Evolutionary conservation across 768 basidiomycete genomes (phyloP).

Genomic region (Coprinopsis strossmayeri): DNA sequence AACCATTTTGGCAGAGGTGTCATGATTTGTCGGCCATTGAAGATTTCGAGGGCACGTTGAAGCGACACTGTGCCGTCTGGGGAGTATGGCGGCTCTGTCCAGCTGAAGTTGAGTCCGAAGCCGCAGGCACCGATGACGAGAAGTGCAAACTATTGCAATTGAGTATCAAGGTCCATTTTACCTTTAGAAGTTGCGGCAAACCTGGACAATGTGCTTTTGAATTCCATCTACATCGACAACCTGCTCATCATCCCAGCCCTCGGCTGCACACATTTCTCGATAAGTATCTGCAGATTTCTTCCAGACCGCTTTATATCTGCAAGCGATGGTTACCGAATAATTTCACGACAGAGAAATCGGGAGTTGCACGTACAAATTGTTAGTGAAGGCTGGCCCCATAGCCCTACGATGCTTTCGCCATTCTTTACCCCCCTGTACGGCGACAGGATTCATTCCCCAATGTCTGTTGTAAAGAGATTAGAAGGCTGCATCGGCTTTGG

Average conservation of each 20-base stretch:
- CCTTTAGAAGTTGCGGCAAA: conserved; percentile 12
- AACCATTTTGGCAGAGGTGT: conserved; percentile 32
- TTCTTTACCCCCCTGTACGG: conserved; percentile 30
- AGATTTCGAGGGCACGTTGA: conserved; percentile 29
- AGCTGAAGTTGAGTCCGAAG: conserved; percentile 38
- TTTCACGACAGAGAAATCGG: neutral
- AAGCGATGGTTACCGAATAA: neutral
- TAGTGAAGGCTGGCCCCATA: conserved; percentile 38
- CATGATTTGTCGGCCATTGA: conserved; percentile 22
- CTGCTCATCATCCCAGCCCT: conserved; percentile 27
- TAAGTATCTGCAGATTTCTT: conserved; percentile 28
- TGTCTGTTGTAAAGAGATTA: conserved; percentile 17
- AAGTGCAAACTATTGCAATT: conserved; percentile 13
- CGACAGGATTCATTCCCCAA: conserved; percentile 43
- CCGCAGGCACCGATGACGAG: conserved; percentile 39
- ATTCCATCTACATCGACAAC: conserved; percentile 22
- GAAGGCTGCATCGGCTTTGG: neutral
- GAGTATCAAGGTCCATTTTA: neutral
- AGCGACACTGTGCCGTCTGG: conserved; percentile 32
- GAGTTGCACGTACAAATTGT: conserved; percentile 26
- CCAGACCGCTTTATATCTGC: conserved; percentile 38
- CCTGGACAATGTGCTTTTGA: conserved; percentile 31
- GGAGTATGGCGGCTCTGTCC: conserved; percentile 30
- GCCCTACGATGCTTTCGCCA: conserved; percentile 42
- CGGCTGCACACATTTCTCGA: conserved; percentile 30